Evolutionary conservation across 1,284 basidiomycete species (phyloP), one percentile per base, ranked within the genome.

Genomic region (Microbotryum saponariae): DNA sequence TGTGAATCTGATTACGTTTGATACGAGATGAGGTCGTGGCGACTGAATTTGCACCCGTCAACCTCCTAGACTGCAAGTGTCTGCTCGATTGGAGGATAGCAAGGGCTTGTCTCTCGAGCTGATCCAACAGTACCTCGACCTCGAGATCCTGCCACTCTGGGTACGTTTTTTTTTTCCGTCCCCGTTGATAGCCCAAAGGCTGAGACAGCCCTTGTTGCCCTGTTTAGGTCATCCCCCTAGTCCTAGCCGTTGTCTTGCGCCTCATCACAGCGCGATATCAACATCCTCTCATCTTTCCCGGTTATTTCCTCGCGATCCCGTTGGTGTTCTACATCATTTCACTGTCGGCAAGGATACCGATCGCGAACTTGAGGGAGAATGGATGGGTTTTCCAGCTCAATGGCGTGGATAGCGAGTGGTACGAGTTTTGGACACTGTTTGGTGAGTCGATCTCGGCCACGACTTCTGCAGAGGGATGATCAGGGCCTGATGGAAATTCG

Each of bases 341-440:
- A 0, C 82, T 90, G 2, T 79, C 81, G 0, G 83, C 83, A 0
- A 78, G 82, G 6, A 76, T 91, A 52, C 79, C 88, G 66, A 76
- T 97, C 20, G 76, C 74, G 2, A 74, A 75, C 18, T 77, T 97
- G 21, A 80, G 91, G 27, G 72, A 77, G 12, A 75, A 77, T 0
- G 89, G 91, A 0, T 97, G 92, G 92, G 76, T 97, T n/a, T 96
- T 97, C 72, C 86, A 94, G 74, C 82, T 90, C 55, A 83, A 82
- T 14, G 76, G 76, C 2, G 78, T 79, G 21, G 83, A 86, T 51
- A 67, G 60, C 65, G 81, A 81, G 20, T 93, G 89, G 89, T 93
- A 87, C 76, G 81, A 82, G 57, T 91, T 89, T 74, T 91, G 90
- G 73, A 81, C 82, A 0, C 84, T 85, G 65, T 87, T 82, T 65